Base-by-base conservation (phyloP, 2,329 filamentous ascomycete species). In the Penicillium sp. region DNA sequence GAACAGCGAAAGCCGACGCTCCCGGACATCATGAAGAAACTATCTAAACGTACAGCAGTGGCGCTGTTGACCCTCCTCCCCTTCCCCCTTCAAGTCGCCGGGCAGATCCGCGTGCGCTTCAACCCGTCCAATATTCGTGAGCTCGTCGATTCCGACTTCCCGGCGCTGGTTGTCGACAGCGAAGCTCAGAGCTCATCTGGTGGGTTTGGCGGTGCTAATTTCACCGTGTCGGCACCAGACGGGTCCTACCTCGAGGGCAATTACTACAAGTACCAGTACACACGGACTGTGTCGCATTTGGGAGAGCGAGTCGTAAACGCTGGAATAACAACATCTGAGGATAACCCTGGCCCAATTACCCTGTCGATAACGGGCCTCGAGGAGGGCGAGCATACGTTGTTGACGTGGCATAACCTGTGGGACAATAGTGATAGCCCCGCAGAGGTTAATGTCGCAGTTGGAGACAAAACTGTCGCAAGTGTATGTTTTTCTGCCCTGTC, bases 211-310 rank as follows among this genome's bases (percentile, higher is more conserved):
- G 23, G 23, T 17, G 29, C 53, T 11, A 49, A 46, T 15, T 54
- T 63, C 1, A 52, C 53, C 0, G 13, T 63, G 13, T 60, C 61
- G 19, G 53, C 49, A 2, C 49, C 60, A 3, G 26, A 58, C 1
- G 45, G 52, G 3, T 63, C 61, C 7, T 48, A 63, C 15, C 53
- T 63, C 1, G 52, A 63, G 41, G 61, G 61, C 3, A 60, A 56
- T 23, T 60, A 60, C 52, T 63, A 57, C 41, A 63, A 63, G 31
- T 63, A 57, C 26, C 57, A 57, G 41, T 63, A 63, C 23, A 63
- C 61, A 0, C 57, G 61, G 13, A 23, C 45, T 2, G 53, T 63
- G 17, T 63, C 61, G 41, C 53, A 56, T n/a, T 41, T 63, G 3
- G 61, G 61, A 2, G 61, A 63, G 47, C n/a, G 57, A 13, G 61